Base-by-base conservation (phyloP, 805 yeast genomes). In the Cyberlindnera japonica region DNA sequence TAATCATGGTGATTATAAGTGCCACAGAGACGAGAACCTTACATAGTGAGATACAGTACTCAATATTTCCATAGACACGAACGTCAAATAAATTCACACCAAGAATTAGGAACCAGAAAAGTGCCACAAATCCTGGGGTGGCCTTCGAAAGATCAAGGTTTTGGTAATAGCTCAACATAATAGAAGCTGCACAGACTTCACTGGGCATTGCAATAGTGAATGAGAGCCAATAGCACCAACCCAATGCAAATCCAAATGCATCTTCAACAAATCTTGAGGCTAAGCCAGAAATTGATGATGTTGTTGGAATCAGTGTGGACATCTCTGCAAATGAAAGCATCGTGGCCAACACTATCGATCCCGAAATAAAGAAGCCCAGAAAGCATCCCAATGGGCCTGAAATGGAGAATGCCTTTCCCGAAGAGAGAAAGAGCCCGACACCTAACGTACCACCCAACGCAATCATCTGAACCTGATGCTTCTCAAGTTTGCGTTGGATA, bases 391-490 rank as follows among this genome's bases (percentile, higher is more conserved):
- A 64, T 1, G 91, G 91, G 2, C 95, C 95, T 3, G 85, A 83
- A 14, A 79, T 78, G 15, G 79, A 69, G 38, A 84, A 71, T 1
- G 88, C 84, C 52, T 83, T 81, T 4, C 93, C 90, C 6, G 83
- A 75, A 31, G 81, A 77, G 18, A 84, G 62, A 41, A 81, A 71
- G 15, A 84, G 60, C 0, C 95, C 93, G 13, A 84, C 91, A 1
- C 93, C 93, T 5, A 84, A 59, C 0, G 90, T 82, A 2, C 89
- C 91, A 3, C 89, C 88, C 22, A 85, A 65, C 0, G 90, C 84
- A 34, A 84, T 79, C 79, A 83, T 81, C 54, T 83, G 89, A 15
- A 84, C 62, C 58, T 84, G 91, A 17, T 88, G 63, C 21, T 79
- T 77, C 39, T 72, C 72, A 32, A 84, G 64, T 45, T 76, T 77